These are phyloP conservation scores for Epichloe uncinata DNA, from an alignment of 2,329 filamentous ascomycete species.

Conservation along the genomic window DNA sequence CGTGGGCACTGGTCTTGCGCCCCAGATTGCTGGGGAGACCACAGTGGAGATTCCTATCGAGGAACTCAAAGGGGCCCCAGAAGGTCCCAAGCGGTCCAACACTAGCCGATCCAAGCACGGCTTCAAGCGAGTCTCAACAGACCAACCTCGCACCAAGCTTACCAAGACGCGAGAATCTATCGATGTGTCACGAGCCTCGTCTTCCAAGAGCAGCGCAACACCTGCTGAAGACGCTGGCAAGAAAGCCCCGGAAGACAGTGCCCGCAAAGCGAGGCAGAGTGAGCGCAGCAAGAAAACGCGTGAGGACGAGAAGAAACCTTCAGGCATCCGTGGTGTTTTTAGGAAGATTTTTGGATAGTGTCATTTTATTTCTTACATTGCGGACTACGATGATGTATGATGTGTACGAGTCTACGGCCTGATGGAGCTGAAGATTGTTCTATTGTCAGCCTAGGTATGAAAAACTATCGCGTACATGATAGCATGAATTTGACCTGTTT, in stretches of 20 bases:
- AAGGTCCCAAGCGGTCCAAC: constrained; percentile 18
- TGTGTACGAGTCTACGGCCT: constrained; percentile 2
- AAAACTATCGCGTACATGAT: neutral
- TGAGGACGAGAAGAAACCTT: constrained; percentile 16
- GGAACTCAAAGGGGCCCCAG: constrained; percentile 8
- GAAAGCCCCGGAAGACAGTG: constrained; percentile 17
- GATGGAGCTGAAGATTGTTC: constrained; percentile 2
- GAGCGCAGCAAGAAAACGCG: constrained; percentile 20
- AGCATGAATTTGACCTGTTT: neutral
- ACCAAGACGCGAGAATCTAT: constrained; percentile 11
- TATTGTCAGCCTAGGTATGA: constrained; percentile 6
- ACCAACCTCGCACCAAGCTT: constrained; percentile 13
- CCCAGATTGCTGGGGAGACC: constrained; percentile 12
- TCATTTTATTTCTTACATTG: neutral
- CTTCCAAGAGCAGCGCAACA: constrained; percentile 1
- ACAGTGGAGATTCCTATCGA: constrained; percentile 2
- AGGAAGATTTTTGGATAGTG: constrained; percentile 21
- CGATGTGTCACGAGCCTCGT: neutral
- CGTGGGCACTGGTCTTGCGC: constrained; percentile 13
- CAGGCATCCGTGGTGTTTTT: constrained; percentile 22
- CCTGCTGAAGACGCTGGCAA: constrained; percentile 3
- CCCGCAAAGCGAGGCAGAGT: constrained; percentile 21
- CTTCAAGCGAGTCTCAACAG: constrained; percentile 15
- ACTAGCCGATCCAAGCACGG: constrained; percentile 15
- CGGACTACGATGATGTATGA: constrained; percentile 6